Conservation (phyloP, 2,329 filamentous ascomycete species). For the Ceratocystis albifundus region DNA sequence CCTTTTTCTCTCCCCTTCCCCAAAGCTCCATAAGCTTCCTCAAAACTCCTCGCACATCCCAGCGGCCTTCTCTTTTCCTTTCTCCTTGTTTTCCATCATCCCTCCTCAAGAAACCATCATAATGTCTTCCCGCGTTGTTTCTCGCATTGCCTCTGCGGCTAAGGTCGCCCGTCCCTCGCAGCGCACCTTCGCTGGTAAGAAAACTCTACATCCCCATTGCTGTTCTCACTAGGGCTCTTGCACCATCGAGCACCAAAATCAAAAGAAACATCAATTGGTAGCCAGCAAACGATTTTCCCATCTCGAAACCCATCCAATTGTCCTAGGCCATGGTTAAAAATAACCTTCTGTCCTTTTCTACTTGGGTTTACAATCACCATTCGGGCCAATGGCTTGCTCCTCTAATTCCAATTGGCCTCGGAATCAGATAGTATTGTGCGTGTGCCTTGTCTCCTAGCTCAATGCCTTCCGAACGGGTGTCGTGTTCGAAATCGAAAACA, state of each 20-base stretch:
- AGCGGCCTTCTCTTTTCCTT: conserved; percentile 24
- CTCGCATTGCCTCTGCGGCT: conserved; percentile 24
- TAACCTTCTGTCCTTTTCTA: neutral
- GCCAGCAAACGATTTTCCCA: neutral
- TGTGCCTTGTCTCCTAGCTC: neutral
- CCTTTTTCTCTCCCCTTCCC: conserved; percentile 24
- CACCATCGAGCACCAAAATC: conserved; percentile 16
- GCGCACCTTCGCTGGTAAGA: conserved; percentile 24
- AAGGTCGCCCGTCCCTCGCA: conserved; percentile 24
- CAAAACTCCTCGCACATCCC: conserved; percentile 24
- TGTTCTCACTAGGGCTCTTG: conserved; percentile 19
- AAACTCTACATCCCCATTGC: conserved; percentile 20
- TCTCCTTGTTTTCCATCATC: conserved; percentile 23
- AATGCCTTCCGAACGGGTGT: conserved; percentile 20
- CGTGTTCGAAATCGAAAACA: conserved; percentile 16
- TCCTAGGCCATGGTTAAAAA: neutral
- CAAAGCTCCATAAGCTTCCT: conserved; percentile 24
- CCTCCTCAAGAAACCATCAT: conserved; percentile 23
- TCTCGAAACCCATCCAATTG: conserved; percentile 19
- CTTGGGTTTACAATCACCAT: neutral
- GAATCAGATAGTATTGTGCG: conserved; percentile 8
- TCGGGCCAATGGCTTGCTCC: conserved; percentile 17
- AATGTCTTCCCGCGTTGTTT: conserved; percentile 24
- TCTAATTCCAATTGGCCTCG: neutral
- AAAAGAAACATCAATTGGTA: conserved; percentile 20